Evolutionary conservation across 139 green algal genomes (phyloP).

Genomic region (Chlorella sp.): DNA sequence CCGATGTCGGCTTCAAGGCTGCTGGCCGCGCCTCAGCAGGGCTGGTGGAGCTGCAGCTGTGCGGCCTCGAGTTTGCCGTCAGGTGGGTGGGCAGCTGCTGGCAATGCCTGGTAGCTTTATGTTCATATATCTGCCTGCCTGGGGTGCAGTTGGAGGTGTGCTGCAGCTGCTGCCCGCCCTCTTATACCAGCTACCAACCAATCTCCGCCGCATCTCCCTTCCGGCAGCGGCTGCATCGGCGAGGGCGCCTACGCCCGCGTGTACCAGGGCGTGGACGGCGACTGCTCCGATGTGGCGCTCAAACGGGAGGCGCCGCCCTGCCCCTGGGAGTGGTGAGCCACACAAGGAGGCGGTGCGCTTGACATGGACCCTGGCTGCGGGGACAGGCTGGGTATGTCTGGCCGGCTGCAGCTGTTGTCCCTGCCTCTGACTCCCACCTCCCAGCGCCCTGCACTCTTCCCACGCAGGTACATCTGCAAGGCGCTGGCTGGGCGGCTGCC

Average conservation of each 20-base stretch:
- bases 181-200: too few relatives aligned
- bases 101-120: too few relatives aligned
- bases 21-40: background rate
- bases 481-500: constrained; percentile 36
- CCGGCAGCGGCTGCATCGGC: constrained; percentile 32
- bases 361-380: too few relatives aligned
- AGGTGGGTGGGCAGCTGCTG: background rate
- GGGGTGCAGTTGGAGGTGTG: too few relatives aligned
- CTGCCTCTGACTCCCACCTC: background rate
- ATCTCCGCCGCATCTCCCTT: background rate
- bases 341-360: background rate
- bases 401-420: background rate
- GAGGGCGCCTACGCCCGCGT: constrained; percentile 47
- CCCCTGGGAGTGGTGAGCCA: constrained; percentile 56
- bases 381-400: background rate
- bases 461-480: constrained; percentile 45
- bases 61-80: constrained; percentile 26
- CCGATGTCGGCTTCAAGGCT: constrained; percentile 3
- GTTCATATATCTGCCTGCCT: too few relatives aligned
- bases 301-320: constrained; percentile 49
- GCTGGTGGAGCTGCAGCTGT: constrained; percentile 32
- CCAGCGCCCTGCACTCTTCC: background rate
- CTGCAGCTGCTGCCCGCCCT: background rate
- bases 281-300: constrained; percentile 41
- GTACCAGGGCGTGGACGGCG: constrained; percentile 33